Evolutionary conservation across 2,329 filamentous ascomycete genomes (phyloP).

Genomic region (Penicillium paneum): DNA sequence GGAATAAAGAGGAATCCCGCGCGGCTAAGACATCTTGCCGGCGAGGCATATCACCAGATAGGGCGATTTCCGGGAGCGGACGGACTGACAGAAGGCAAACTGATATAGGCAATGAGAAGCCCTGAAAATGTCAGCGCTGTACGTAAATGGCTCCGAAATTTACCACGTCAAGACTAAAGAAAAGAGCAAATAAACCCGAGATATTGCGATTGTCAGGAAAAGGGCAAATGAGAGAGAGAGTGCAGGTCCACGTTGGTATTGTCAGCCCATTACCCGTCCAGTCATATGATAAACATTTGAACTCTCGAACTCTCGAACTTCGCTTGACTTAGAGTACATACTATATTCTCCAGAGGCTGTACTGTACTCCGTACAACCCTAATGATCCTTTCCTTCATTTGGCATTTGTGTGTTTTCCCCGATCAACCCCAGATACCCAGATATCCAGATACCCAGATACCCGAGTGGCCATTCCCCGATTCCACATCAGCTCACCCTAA

Average conservation of each 20-base stretch:
- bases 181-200: background rate
- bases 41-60: background rate
- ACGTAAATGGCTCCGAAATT: background rate
- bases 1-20: background rate
- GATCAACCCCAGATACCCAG: background rate
- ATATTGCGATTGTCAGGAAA: background rate
- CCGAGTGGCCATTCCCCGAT: background rate
- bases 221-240: background rate
- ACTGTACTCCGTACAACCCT: background rate
- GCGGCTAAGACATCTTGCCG: background rate
- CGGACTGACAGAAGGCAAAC: background rate
- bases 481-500: slow-evolving; percentile 2
- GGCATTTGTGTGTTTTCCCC: background rate
- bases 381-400: background rate
- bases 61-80: background rate
- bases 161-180: background rate
- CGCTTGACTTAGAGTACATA: background rate
- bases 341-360: background rate
- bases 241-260: background rate
- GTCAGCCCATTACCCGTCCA: background rate
- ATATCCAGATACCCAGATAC: slow-evolving; percentile 1
- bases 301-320: background rate
- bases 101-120: background rate
- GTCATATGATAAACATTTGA: background rate
- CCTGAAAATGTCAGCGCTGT: background rate